Base-by-base conservation (phyloP, 1,284 basidiomycete species). In the Microbotryum lychnidis-dioicae region DNA sequence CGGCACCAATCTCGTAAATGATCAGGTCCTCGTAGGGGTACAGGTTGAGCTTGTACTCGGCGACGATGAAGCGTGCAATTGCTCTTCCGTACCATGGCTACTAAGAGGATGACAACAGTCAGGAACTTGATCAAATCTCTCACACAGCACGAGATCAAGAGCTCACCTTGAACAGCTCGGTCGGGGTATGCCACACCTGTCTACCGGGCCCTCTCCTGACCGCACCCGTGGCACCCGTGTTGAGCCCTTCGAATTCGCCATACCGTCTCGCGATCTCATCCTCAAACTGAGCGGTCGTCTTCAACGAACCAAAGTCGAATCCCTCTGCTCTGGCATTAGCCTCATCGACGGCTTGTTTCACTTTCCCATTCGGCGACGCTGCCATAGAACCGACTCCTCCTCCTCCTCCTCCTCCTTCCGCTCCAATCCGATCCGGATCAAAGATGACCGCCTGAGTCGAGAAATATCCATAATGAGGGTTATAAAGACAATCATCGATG, bases 181-280 rank as follows among this genome's bases (percentile, higher is more conserved):
- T 97, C 0, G 96, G 96, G 0, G 96, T 99, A 77, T 99, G 96
- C 96, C 96, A 99, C 58, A 98, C 81, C 75, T 99, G 96, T 70
- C 84, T 82, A 6, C 91, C 91, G 18, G 87, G 83, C 4, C 88
- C 87, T 47, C 58, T 80, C 69, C 85, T 81, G 20, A 67, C 65
- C 33, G 64, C 68, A 29, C 67, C 69, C 58, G 51, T 63, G 63
- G 64, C 67, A 29, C 67, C 69, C 58, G 53, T 63, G 63, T 76
- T 78, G 21, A 60, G 29, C 2, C 85, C 66, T 53, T 72, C 70
- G 70, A 88, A 88, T 16, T 80, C 79, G 47, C 82, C 80, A 74
- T 96, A 96, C 66, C 85, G 81, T 70, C 79, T 77, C 31, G 87
- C 86, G 18, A 97, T 84, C 58, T 84, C 81, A 52, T 85, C 83